Percentiles rank a stretch among this genome's conserved stretches.
These are phyloP conservation scores for Aureobasidium pullulans DNA, from an alignment of 2,329 filamentous ascomycete species.

Conservation along the genomic window DNA sequence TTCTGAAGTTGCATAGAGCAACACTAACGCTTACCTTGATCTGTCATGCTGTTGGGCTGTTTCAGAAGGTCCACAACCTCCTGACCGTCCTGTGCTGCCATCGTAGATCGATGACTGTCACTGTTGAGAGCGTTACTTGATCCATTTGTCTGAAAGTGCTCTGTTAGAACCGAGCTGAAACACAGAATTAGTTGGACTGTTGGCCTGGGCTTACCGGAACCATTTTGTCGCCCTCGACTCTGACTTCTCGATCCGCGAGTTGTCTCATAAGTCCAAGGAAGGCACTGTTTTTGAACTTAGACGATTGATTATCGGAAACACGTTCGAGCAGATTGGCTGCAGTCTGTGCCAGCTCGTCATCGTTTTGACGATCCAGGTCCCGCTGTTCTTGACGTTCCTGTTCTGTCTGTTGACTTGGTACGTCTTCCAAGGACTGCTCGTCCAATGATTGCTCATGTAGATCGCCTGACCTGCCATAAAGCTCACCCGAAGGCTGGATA, in stretches of 20 bases:
- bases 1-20: not conserved
- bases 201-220: conserved; percentile 42
- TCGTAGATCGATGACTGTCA: not conserved
- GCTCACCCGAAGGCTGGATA: not conserved
- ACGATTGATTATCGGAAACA: conserved; percentile 59
- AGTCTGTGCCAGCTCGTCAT: conserved; percentile 64
- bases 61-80: conserved; percentile 28
- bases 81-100: conserved; percentile 22
- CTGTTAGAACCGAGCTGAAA: not conserved
- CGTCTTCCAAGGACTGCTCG: not conserved
- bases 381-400: conserved; percentile 3
- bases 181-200: not conserved
- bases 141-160: not conserved
- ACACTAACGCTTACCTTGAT: conserved; percentile 2
- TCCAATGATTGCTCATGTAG: not conserved
- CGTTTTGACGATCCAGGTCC: conserved; percentile 32
- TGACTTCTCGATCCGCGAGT: conserved; percentile 64
- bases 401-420: not conserved
- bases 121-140: not conserved
- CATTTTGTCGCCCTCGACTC: conserved; percentile 63
- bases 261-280: conserved; percentile 72
- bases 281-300: conserved; percentile 71
- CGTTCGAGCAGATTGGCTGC: conserved; percentile 63
- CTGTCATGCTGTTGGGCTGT: conserved; percentile 15
- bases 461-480: not conserved